These are phyloP conservation scores for Cicer arietinum DNA, from an alignment of 306 rosid genomes.

Conservation along the genomic window DNA sequence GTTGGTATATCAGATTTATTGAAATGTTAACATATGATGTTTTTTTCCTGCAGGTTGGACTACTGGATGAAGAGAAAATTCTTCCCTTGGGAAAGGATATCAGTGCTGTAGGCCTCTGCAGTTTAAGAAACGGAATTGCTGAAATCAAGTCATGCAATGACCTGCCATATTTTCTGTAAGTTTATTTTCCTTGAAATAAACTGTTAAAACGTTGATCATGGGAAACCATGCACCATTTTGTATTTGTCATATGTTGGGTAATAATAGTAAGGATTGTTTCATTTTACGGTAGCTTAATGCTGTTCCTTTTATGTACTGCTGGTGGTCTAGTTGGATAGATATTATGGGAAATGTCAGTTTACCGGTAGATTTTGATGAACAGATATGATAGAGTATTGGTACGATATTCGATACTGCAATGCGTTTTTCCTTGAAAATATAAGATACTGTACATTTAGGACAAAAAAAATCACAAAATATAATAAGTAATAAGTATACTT, in stretches of 20 bases:
- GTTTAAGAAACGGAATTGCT: conserved; percentile 61
- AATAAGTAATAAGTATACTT: neutral
- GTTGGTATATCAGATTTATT: conserved; percentile 18
- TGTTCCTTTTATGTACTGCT: conserved; percentile 20
- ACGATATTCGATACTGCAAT: neutral
- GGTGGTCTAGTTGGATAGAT: conserved; percentile 16
- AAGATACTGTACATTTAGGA: neutral
- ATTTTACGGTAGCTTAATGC: neutral
- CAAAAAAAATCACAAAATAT: neutral
- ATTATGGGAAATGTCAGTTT: conserved; percentile 21
- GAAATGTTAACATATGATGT: conserved; percentile 36
- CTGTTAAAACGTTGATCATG: conserved; percentile 22
- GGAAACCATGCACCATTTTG: conserved; percentile 21
- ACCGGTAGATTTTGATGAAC: neutral
- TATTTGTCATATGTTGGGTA: conserved; percentile 10
- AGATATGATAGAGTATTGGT: neutral
- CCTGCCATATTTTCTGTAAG: conserved; percentile 90
- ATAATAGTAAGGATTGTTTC: conserved; percentile 18
- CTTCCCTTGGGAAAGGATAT: conserved; percentile 86
- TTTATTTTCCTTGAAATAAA: conserved; percentile 36
- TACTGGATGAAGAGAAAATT: conserved; percentile 89
- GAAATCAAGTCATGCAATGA: conserved; percentile 85
- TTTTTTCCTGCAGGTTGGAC: conserved; percentile 70
- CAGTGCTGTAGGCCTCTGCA: conserved; percentile 80
- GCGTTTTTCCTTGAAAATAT: neutral